Base-by-base conservation (phyloP, 2,329 filamentous ascomycete species). In the Exophiala lecanii-corni region DNA sequence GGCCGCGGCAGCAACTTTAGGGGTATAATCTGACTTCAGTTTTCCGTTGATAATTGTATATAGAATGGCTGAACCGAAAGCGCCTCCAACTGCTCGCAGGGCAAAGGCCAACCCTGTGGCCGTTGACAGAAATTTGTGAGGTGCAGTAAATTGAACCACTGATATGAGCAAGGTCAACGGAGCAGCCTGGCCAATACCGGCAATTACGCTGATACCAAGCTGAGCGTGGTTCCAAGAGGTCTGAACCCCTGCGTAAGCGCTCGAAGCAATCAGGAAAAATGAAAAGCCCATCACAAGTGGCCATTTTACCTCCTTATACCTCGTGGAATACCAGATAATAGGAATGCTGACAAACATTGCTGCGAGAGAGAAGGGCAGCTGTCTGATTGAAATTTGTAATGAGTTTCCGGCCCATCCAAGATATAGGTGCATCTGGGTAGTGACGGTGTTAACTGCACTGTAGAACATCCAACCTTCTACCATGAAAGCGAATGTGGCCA, bases 401-500 rank as follows among this genome's bases (percentile, higher is more conserved):
- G 70, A 51, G 36, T 66, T 59, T 5, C 61, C 60, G 49, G 71
- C 64, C 43, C 72, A 75, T 4, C 71, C 72, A 4, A 75, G 61
- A 43, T 74, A 63, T 2, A 74, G 63, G 2, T 69, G 60, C 33
- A 75, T 67, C 43, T 73, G 66, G 1, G 72, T 71, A 2, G 71
- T 70, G 32, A 74, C 59, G 16, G 67, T 67, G 56, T 74, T 75
- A 41, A 75, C 70, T 2, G 72, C 73, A 41, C 66, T 69, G 58
- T 75, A 75, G 55, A 76, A 78, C 41, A 78, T 74, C 74, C 74
- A 79, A 10, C 75, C 75, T 58, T 79, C 75, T 23, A 78, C 71
- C 2, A 71, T 70, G 47, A 78, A 78, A 3, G 75, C 75, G 54
- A 77, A 76, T 7, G 72, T 68, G 2, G 74, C 69, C 3, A 77